Base-by-base conservation (phyloP, 352 stramenopile species). In the Globisporangium uncinulatum region DNA sequence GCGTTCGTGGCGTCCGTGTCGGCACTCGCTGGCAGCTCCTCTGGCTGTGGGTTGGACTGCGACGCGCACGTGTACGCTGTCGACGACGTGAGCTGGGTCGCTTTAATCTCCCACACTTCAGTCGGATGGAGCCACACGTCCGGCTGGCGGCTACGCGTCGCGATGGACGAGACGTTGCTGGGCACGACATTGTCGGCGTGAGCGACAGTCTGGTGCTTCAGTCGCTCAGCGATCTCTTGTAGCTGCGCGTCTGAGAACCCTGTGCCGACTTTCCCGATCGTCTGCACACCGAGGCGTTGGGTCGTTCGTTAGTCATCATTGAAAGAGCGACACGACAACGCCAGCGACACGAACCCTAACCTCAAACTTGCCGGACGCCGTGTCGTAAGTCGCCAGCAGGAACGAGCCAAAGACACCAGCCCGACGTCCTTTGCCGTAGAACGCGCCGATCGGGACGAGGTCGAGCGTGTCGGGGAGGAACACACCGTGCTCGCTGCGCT, bases 41-140 rank as follows among this genome's bases (percentile, higher is more conserved):
- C 66, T 10, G 41, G 21, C 34, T 47, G 36, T 36, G 51, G n/a
- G 6, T 11, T n/a, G 3, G 43, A 5, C 9, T 54, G 51, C 41
- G 73, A 54, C n/a, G 90, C 97, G 10, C 92, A 97, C 34, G 83
- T 96, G 74, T 99, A 98, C 17, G 92, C 87, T 49, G 87, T 88
- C 9, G 96, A 99, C 55, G 97, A 89, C 4, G 90, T 98, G 48
- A 99, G 73, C 71, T 99, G 97, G 10, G 97, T 98, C 11, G 96
- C 97, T 66, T 98, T 97, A 37, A 99, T 94, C 70, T 99, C 98
- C 97, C 97, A 99, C 15, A 99, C 96, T 65, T 98, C 80, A 2
- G 62, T 74, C 2, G 95, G 85, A 14, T 87, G 74, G 44, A 99
- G 94, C 97, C 97, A 99, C 51, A 97, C 83, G 59, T 97, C 90